These are phyloP conservation scores for Trichoderma hamatum DNA, from an alignment of 2,329 filamentous ascomycete species.

Conservation along the genomic window DNA sequence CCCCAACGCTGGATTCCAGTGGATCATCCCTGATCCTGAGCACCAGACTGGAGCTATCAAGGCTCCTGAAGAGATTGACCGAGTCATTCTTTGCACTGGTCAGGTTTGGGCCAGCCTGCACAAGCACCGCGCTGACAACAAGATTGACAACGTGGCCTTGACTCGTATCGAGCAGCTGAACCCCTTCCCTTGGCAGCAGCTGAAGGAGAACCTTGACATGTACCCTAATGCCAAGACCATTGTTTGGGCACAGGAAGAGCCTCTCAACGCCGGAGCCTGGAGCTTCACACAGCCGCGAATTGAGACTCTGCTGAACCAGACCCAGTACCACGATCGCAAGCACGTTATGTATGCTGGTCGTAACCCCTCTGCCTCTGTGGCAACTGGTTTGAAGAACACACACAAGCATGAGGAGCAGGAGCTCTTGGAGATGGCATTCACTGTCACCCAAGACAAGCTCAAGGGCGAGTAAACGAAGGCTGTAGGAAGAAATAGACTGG, in stretches of 20 bases:
- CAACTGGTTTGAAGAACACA: conserved; percentile 84
- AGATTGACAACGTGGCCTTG: conserved; percentile 87
- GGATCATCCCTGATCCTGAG: conserved; percentile 90
- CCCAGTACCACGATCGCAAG: conserved; percentile 87
- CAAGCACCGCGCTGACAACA: conserved; percentile 87
- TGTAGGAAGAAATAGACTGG: neutral
- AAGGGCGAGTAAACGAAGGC: conserved; percentile 61
- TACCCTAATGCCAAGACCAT: conserved; percentile 98
- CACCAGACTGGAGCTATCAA: conserved; percentile 77
- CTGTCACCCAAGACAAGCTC: conserved; percentile 68
- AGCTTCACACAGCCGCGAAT: conserved; percentile 96
- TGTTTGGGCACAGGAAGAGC: conserved; percentile 97
- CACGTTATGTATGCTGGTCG: conserved; percentile 97
- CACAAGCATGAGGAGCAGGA: conserved; percentile 94
- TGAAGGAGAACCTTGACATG: conserved; percentile 93
- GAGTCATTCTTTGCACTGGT: conserved; percentile 90
- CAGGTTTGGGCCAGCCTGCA: conserved; percentile 90
- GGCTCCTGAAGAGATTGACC: conserved; percentile 82
- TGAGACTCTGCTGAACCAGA: conserved; percentile 93
- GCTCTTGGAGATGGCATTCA: conserved; percentile 68
- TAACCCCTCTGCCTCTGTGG: conserved; percentile 89
- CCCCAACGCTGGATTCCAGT: conserved; percentile 84
- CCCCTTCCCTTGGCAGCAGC: conserved; percentile 97
- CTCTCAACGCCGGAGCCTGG: conserved; percentile 96
- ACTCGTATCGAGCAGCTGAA: conserved; percentile 97